Evolutionary conservation across 306 rosid species (phyloP).

Genomic region (Spatholobus suberectus): DNA sequence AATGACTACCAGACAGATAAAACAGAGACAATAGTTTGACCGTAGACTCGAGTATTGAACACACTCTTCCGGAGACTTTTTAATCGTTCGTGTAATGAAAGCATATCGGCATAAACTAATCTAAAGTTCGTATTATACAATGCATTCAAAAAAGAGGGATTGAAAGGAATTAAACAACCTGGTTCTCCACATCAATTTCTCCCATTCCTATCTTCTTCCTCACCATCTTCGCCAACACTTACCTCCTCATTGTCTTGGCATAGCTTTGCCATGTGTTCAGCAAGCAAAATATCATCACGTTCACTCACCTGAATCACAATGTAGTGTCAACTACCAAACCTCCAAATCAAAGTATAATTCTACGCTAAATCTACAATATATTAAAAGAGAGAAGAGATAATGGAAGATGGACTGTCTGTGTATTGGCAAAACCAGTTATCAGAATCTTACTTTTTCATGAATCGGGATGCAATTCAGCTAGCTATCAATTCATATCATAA

Average conservation of each 20-base stretch:
- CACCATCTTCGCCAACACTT: neutral
- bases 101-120: too few relatives aligned
- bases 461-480: too few relatives aligned
- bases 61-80: neutral
- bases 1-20: neutral
- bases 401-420: neutral
- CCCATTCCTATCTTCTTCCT: neutral
- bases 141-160: too few relatives aligned
- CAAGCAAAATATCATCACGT: slow-evolving; percentile 70
- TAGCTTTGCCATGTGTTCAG: neutral
- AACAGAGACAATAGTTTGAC: neutral
- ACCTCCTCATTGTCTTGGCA: neutral
- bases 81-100: neutral
- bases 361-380: neutral
- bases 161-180: neutral
- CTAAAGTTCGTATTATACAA: neutral
- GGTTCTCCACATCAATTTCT: neutral
- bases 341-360: neutral
- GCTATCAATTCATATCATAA: too few relatives aligned
- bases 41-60: neutral
- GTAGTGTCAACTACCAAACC: slow-evolving; percentile 20
- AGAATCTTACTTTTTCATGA: too few relatives aligned
- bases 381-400: neutral
- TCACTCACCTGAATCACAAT: slow-evolving; percentile 66
- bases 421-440: neutral